Evolutionary conservation across 192 early-diverging fungal genomes (phyloP).

Genomic region (Spinellus fusiger): DNA sequence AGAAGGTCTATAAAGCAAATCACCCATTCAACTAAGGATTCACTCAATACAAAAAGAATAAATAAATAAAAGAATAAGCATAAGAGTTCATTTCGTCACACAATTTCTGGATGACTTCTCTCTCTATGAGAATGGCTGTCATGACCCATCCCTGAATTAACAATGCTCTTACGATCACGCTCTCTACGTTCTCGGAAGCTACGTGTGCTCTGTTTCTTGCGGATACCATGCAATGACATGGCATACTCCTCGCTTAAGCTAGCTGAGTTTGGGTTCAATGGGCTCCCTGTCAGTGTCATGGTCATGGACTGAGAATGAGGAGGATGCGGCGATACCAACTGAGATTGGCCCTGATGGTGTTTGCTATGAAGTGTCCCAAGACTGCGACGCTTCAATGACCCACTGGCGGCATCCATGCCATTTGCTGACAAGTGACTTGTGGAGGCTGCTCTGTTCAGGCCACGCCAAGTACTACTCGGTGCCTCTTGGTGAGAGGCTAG

Average conservation of each 20-base stretch:
- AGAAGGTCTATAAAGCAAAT: no score
- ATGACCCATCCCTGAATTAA: no score
- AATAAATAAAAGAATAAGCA: neutral
- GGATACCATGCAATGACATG: conserved; percentile 19
- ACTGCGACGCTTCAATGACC: conserved; percentile 10
- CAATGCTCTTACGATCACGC: conserved; percentile 26
- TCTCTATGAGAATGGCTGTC: neutral
- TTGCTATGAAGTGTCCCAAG: conserved; percentile 7
- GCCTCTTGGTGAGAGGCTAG: neutral
- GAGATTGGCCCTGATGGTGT: neutral
- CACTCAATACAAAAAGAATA: neutral
- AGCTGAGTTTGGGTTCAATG: neutral
- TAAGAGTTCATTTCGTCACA: neutral
- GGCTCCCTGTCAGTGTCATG: neutral
- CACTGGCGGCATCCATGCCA: neutral
- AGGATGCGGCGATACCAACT: neutral
- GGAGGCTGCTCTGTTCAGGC: conserved; percentile 13
- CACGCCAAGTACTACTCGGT: conserved; percentile 1
- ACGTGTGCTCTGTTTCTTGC: conserved; percentile 31
- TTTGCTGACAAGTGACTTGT: conserved; percentile 2
- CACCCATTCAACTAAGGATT: neutral
- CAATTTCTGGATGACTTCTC: neutral
- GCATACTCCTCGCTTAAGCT: conserved; percentile 27
- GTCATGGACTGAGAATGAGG: neutral
- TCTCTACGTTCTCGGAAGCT: conserved; percentile 33